Conservation (phyloP, 2,329 filamentous ascomycete genomes). For the Penicillium sp. region DNA sequence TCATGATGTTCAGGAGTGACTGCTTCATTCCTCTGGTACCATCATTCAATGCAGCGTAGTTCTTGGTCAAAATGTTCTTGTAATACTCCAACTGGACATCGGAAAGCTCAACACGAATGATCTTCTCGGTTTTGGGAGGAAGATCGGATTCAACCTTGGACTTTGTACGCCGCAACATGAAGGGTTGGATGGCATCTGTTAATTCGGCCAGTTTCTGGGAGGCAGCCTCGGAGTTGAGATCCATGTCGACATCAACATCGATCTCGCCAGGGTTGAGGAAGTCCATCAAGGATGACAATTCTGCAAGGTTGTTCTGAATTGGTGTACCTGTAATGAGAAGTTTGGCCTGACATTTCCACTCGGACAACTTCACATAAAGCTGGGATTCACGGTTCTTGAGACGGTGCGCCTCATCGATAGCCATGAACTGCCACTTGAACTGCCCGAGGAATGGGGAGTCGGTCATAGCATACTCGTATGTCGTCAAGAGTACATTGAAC, state of each 20-base stretch:
- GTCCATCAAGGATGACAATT: conserved; percentile 87
- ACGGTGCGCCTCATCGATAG: conserved; percentile 93
- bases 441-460: conserved; percentile 79
- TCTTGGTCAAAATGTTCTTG: conserved; percentile 96
- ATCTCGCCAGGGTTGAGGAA: conserved; percentile 96
- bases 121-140: conserved; percentile 96
- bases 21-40: conserved; percentile 88
- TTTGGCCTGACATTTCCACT: conserved; percentile 82
- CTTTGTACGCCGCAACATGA: conserved; percentile 92
- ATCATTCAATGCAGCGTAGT: conserved; percentile 90
- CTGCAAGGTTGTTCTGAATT: conserved; percentile 93
- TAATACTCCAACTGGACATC: conserved; percentile 97
- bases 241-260: conserved; percentile 84
- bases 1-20: conserved; percentile 95
- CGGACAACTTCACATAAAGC: conserved; percentile 76
- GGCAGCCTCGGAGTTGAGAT: conserved; percentile 73
- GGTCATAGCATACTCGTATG: conserved; percentile 90
- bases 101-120: conserved; percentile 93
- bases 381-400: conserved; percentile 95
- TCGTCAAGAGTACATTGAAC: conserved; percentile 96
- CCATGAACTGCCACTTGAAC: conserved; percentile 96
- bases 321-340: conserved; percentile 95
- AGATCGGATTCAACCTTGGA: conserved; percentile 96
- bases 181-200: conserved; percentile 82
- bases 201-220: conserved; percentile 82